Evolutionary conservation across 257 asterid species (phyloP), one percentile per base, ranked within the genome.

Genomic region (Lycium ferocissimum): DNA sequence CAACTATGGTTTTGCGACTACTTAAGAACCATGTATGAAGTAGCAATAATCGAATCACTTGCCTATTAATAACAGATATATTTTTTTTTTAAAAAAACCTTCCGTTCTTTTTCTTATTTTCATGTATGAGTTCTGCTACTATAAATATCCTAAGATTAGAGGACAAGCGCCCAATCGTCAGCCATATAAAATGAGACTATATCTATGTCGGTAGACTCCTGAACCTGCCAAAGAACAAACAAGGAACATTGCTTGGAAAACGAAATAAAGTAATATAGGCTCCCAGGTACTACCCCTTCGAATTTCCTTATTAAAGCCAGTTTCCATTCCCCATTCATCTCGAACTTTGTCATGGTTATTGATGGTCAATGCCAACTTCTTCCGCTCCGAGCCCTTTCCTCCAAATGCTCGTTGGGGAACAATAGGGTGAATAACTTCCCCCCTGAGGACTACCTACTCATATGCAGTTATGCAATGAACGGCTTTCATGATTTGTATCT

Each of bases 11-110:
- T 26, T 49, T 53, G 0, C 37, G 9, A n/a, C 49, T 26, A 51
- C 63, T 53, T 53, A 3, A 51, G 82, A 75, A 51, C 5, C 65
- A 78, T 14, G 49, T 53, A 78, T 53, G 49, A 78, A 26, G 82
- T 53, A 51, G 82, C 26, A 33, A 78, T 2, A 33, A 14, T 53
- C 63, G 26, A 76, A 76, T 26, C 26, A 0, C 26, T 26, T 13
- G 22, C 65, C n/a, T 51, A 26, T 7, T 49, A 7, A 12, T 53
- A 53, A 78, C 20, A 26, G 1, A 78, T 26, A 51, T 13, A 51
- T 18, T 63, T 51, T 8, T 1, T 3, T n/a, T n/a, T n/a, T n/a
- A 40, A 26, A 76, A 45, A 33, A 76, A 51, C 13, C 13, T 18
- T 53, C 38, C 14, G 12, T 26, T 22, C 26, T 22, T 76, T 53